These are phyloP conservation scores for Incumbomyces lentus DNA, from an alignment of 2,329 filamentous ascomycete species.

Conservation along the genomic window DNA sequence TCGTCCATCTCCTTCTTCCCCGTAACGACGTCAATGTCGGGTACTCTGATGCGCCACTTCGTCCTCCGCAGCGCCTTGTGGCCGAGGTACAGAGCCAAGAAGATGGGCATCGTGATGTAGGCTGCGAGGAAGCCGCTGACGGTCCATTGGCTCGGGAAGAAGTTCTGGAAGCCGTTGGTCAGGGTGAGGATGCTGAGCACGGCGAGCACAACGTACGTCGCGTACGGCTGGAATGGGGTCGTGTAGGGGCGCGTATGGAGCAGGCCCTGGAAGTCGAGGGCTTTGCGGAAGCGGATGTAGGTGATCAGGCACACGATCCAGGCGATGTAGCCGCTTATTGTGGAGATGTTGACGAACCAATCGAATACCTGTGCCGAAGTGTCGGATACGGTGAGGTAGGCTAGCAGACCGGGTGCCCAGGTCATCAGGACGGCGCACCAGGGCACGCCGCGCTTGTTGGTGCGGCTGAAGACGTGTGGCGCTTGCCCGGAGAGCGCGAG, in stretches of 20 bases:
- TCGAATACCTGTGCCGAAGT: slow-evolving; percentile 31
- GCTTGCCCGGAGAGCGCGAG: slow-evolving; percentile 41
- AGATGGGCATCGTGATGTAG: slow-evolving; percentile 51
- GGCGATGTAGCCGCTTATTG: slow-evolving; percentile 38
- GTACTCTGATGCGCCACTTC: slow-evolving; percentile 24
- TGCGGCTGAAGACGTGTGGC: slow-evolving; percentile 41
- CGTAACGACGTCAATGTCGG: slow-evolving; percentile 33
- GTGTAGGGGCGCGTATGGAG: slow-evolving; percentile 34
- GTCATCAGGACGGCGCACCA: slow-evolving; percentile 49
- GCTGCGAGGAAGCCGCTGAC: slow-evolving; percentile 48
- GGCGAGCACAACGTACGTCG: slow-evolving; percentile 50
- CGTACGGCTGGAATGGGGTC: slow-evolving; percentile 35
- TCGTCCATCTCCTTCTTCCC: slow-evolving; percentile 11
- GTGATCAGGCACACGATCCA: slow-evolving; percentile 40
- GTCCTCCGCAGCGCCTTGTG: slow-evolving; percentile 39
- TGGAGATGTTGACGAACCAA: slow-evolving; percentile 40
- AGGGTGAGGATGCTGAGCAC: slow-evolving; percentile 55
- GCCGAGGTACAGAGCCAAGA: slow-evolving; percentile 40
- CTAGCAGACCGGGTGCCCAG: slow-evolving; percentile 46
- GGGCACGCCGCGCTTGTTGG: slow-evolving; percentile 44
- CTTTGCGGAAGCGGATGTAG: slow-evolving; percentile 38
- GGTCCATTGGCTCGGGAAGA: slow-evolving; percentile 52
- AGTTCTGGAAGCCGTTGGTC: slow-evolving; percentile 60
- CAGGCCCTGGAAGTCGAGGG: slow-evolving; percentile 31
- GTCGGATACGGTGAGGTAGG: slow-evolving; percentile 26